Evolutionary conservation across 805 yeast genomes (phyloP).

Genomic region (Kodamaea neixiangensis): DNA sequence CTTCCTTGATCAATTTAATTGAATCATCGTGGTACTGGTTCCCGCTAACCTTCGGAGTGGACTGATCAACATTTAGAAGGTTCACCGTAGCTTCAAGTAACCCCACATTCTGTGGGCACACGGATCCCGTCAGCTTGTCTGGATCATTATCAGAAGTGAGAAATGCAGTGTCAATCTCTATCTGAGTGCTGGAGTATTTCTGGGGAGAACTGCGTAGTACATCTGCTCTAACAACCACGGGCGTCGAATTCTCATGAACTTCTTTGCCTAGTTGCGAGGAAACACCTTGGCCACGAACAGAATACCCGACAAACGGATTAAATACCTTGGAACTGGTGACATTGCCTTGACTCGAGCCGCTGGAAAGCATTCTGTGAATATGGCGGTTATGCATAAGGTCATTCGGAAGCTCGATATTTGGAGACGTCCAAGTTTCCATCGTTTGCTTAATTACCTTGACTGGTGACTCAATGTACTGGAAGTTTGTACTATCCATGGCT

Average conservation of each 20-base stretch:
- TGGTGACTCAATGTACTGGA: constrained; percentile 5
- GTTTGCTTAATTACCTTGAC: background rate
- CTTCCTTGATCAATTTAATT: background rate
- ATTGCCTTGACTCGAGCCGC: background rate
- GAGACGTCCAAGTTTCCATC: constrained; percentile 9
- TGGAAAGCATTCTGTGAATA: background rate
- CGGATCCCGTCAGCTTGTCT: background rate
- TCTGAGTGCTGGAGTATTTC: constrained; percentile 14
- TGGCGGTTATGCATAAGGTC: constrained; percentile 1
- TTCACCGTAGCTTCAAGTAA: background rate
- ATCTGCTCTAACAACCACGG: background rate
- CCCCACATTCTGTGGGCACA: background rate
- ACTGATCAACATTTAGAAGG: background rate
- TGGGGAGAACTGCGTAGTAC: background rate
- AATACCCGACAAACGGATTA: background rate
- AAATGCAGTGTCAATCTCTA: constrained; percentile 23
- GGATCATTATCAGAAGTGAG: constrained; percentile 20
- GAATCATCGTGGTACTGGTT: background rate
- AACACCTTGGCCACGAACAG: background rate
- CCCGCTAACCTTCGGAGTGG: background rate
- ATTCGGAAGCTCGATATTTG: constrained; percentile 1
- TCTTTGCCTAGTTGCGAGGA: background rate
- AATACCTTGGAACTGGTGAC: background rate
- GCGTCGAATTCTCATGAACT: background rate
- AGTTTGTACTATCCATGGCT: background rate